Base-by-base conservation (phyloP, 2,329 filamentous ascomycete genomes). In the Cephalotrichum gorgonifer region DNA sequence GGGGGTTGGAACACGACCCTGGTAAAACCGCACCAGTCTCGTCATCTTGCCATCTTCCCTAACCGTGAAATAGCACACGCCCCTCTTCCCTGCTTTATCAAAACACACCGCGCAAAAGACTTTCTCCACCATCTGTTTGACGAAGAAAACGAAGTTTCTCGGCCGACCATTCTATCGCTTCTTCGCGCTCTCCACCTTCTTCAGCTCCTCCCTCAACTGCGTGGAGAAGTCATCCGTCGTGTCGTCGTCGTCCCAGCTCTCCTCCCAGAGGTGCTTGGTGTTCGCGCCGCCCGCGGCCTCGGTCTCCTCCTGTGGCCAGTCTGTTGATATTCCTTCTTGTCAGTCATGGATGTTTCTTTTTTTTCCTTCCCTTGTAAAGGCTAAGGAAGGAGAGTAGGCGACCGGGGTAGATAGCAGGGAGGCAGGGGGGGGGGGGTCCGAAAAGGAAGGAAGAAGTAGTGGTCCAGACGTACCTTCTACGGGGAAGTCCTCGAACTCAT, bases 241-340 rank as follows among this genome's bases (percentile, higher is more conserved):
- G 69, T 97, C 93, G 65, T 97, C 91, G 62, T 98, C 93, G 63
- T 98, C 93, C 93, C 93, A 98, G 75, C 89, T 96, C 76, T 98
- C 93, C 70, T 98, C 93, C 93, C 93, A 98, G 49, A 98, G 74
- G 71, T 97, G 90, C 65, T 78, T 71, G 55, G 73, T 75, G 52
- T 83, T 79, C 61, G 83, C 83, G 53, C 75, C 81, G 60, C 78
- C 75, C 50, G 85, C 86, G 50, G 83, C 85, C 64, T 96, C 88
- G 53, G 88, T 88, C 63, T 95, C 90, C 63, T 95, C 88, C 66
- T 89, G 83, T 48, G 83, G 76, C 93, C 93, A 98, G 70, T 97
- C 93, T 95, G 58, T 54, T 42, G 11, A 44, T 20, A n/a, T 20
- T 17, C 5, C 6, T 7, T 38, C 33, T n/a, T 9, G 15, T 6